These are phyloP conservation scores for Brassica napus DNA, from an alignment of 345 rosid genomes.

Conservation along the genomic window Da-Ae NC_063434.1:25403001-25403500, in stretches of 20 bases:
- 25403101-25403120: too few species aligned
- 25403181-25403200: too few species aligned
- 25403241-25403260: not conserved
- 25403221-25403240: too few species aligned
- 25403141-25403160: too few species aligned
- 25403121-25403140: too few species aligned
- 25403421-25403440: not conserved
- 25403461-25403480: not conserved
- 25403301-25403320: constrained; percentile 7
- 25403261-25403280: constrained; percentile 45
- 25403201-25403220: too few species aligned
- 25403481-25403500: not conserved
- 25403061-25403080: too few species aligned
- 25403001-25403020: too few species aligned
- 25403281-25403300: constrained; percentile 40
- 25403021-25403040: too few species aligned
- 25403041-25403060: too few species aligned
- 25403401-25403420: not conserved
- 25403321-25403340: not conserved
- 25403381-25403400: not conserved
- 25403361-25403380: not conserved
- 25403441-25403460: not conserved
- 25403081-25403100: too few species aligned
- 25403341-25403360: not conserved
- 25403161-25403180: too few species aligned